Percentiles rank a stretch among this genome's conserved stretches.
Evolutionary conservation across 176 grass and related monocot genomes (phyloP).

Genomic region (Rhynchospora breviuscula): DNA sequence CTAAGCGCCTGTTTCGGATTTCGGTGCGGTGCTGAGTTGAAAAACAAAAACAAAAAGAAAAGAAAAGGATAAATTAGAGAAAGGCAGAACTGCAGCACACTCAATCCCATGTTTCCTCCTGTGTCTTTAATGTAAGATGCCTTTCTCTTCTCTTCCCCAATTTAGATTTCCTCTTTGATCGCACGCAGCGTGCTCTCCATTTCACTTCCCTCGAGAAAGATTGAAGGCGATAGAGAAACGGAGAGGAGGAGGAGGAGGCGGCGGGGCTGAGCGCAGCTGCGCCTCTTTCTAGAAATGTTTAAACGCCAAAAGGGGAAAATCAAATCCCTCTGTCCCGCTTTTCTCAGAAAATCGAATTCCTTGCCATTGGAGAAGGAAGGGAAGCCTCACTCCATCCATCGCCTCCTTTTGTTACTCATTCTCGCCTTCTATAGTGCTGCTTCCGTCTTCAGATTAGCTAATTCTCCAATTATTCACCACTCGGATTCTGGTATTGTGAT

Average conservation of each 20-base stretch:
- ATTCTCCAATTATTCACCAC: slow-evolving; percentile 42
- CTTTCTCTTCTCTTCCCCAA: background rate
- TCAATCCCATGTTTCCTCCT: background rate
- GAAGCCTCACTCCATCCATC: slow-evolving; percentile 6
- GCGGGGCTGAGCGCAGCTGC: slow-evolving; percentile 11
- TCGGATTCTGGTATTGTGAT: slow-evolving; percentile 45
- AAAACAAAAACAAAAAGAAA: background rate
- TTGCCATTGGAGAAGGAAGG: slow-evolving; percentile 16
- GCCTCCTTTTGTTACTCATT: slow-evolving; percentile 50
- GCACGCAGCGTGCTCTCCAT: background rate
- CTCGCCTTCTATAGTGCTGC: slow-evolving; percentile 53
- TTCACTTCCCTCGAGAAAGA: background rate
- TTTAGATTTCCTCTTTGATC: background rate
- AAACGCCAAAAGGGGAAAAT: slow-evolving; percentile 27
- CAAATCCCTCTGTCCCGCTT: slow-evolving; percentile 20
- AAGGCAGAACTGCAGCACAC: background rate
- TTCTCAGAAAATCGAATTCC: slow-evolving; percentile 22
- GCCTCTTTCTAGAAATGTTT: slow-evolving; percentile 18
- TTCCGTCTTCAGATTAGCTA: slow-evolving; percentile 57
- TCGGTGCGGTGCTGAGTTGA: background rate
- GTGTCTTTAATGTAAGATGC: slow-evolving; percentile 7
- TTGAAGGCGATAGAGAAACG: background rate
- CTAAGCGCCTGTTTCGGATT: slow-evolving; percentile 18
- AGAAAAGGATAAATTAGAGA: background rate
- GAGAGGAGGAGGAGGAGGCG: background rate